Conservation (phyloP, 2,329 filamentous ascomycete genomes). For the Metarhizium rileyi region DNA sequence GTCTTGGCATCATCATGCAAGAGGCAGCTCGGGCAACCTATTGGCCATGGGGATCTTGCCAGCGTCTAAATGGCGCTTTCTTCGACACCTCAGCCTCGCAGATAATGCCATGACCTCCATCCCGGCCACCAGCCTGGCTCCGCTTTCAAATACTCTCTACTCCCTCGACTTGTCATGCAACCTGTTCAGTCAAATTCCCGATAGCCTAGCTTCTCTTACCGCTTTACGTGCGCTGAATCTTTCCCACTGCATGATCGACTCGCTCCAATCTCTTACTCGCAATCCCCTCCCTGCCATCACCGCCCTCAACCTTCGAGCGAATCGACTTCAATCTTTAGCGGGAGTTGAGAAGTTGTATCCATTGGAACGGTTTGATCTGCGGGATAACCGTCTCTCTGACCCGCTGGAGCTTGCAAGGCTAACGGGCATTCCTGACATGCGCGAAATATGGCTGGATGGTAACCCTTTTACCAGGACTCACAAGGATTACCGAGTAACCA, state of each 20-base stretch:
- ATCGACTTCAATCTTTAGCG: constrained; percentile 76
- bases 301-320: constrained; percentile 81
- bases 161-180: constrained; percentile 91
- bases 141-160: constrained; percentile 78
- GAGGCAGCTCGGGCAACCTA: constrained; percentile 72
- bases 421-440: constrained; percentile 82
- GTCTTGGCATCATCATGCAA: constrained; percentile 47
- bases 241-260: constrained; percentile 96
- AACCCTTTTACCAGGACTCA: constrained; percentile 90
- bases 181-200: constrained; percentile 87
- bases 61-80: constrained; percentile 85
- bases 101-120: constrained; percentile 86
- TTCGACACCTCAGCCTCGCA: constrained; percentile 82
- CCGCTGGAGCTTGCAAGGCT: constrained; percentile 82
- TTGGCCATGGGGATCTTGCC: constrained; percentile 63
- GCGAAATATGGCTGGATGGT: constrained; percentile 83
- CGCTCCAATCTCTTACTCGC: constrained; percentile 74
- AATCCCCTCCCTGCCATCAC: constrained; percentile 89
- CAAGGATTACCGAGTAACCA: constrained; percentile 72
- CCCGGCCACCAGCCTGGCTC: constrained; percentile 62
- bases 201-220: constrained; percentile 76
- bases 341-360: constrained; percentile 85
- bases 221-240: constrained; percentile 87
- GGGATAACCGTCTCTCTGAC: constrained; percentile 86
- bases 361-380: constrained; percentile 78